Evolutionary conservation across 495 filamentous ascomycete species (phyloP), one percentile per base, ranked within the genome.

Genomic region (Xylaria telfairii): DNA sequence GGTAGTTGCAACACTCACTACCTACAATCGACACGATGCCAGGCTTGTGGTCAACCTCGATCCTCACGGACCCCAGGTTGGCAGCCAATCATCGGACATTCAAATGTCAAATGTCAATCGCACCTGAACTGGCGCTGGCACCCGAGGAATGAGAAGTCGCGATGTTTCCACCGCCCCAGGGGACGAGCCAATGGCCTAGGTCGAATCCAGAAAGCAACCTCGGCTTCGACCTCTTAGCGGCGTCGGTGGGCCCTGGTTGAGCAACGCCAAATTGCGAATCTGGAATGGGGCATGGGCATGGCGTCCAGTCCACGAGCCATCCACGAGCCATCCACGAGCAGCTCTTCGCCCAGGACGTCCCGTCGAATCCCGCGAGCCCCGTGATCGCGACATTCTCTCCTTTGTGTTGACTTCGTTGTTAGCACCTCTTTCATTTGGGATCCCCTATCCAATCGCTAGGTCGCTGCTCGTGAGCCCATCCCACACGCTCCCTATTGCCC

Each of bases 191-290:
- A 37, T 51, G 24, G 28, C 12, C 57, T 70, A 65, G 4, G 61
- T 70, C 68, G 8, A 24, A 59, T 65, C 8, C 39, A 49, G 68
- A 47, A 41, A 70, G 28, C 39, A 65, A 54, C 68, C 68, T 70
- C 68, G 68, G 68, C 61, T 70, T 70, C 46, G 39, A 26, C 12
- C 37, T 15, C 61, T 41, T 65, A 63, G 39, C 65, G 51, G 65
- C 34, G 15, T 44, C 49, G 41, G 60, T 65, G 60, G 60, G 28
- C 30, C 57, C 57, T 41, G 19, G 9, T 5, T 17, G 17, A 59
- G 30, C 56, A n/a, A 37, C 56, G 56, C 56, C 37, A 59, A 59
- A 37, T n/a, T 37, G 56, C 30, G 32, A n/a, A 37, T 59, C 56
- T 59, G 56, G 56, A 59, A 59, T 59, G 30, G 32, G 32, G 30